phyloP scores from a whole-genome alignment of 2,329 filamentous ascomycete genomes.

The Phaeosphaeria sp. region DNA sequence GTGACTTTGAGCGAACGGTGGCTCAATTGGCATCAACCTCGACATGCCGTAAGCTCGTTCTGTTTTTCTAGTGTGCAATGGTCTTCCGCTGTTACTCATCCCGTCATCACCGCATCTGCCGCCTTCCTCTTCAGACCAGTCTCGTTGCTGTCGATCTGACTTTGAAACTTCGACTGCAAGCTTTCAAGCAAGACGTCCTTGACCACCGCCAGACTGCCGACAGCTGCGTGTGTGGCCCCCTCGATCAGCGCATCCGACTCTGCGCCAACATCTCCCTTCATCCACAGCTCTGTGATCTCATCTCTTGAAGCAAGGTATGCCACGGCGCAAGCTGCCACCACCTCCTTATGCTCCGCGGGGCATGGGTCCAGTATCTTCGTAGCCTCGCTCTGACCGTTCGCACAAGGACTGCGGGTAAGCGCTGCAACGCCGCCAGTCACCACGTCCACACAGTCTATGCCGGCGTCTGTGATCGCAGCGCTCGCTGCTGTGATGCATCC shows the following conservation, averaged over 20 bases:
- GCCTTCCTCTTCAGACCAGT: slow-evolving; percentile 34
- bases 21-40: no score
- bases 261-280: slow-evolving; percentile 72
- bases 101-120: slow-evolving; percentile 43
- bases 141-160: slow-evolving; percentile 20
- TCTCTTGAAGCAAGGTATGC: slow-evolving; percentile 87
- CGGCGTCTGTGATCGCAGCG: slow-evolving; percentile 90
- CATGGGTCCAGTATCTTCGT: slow-evolving; percentile 79
- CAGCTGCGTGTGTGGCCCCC: slow-evolving; percentile 68
- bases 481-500: slow-evolving; percentile 94
- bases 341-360: slow-evolving; percentile 77
- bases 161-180: slow-evolving; percentile 40
- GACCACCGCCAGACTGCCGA: slow-evolving; percentile 65
- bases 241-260: slow-evolving; percentile 65
- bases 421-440: slow-evolving; percentile 90
- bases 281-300: slow-evolving; percentile 93
- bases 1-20: no score
- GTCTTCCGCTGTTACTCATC: slow-evolving; percentile 19
- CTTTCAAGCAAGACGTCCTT: slow-evolving; percentile 66
- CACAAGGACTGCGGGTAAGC: slow-evolving; percentile 60
- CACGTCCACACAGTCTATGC: slow-evolving; percentile 93
- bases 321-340: slow-evolving; percentile 86
- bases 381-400: slow-evolving; percentile 38
- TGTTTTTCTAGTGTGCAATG: background rate
- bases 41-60: background rate